Evolutionary conservation across 768 basidiomycete species (phyloP).

Genomic region (Mycena sanguinolenta): DNA sequence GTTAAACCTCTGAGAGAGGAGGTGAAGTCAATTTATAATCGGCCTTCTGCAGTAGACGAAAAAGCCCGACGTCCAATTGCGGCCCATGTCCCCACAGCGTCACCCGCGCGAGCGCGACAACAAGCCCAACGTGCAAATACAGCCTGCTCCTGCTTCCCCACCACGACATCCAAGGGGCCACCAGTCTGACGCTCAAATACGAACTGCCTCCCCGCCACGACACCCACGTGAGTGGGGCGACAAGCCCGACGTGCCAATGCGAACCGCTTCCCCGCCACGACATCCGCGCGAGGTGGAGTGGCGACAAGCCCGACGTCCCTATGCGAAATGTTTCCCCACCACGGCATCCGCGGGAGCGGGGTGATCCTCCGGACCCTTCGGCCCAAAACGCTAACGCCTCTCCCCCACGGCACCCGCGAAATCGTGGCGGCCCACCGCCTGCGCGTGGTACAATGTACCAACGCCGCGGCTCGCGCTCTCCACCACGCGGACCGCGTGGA

Average conservation of each 20-base stretch:
- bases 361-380: neutral
- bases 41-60: neutral
- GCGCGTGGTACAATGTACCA: conserved; percentile 34
- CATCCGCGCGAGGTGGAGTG: conserved; percentile 40
- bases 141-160: neutral
- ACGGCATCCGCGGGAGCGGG: conserved; percentile 30
- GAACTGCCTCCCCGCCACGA: neutral
- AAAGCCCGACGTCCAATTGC: conserved; percentile 11
- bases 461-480: conserved; percentile 48
- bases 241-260: neutral
- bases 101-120: conserved; percentile 30
- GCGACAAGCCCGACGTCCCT: conserved; percentile 9
- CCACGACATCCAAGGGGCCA: conserved; percentile 31
- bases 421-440: conserved; percentile 35
- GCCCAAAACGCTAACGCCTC: neutral
- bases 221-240: neutral
- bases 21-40: neutral
- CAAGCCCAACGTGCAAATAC: neutral
- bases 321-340: neutral
- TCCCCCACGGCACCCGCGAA: conserved; percentile 36
- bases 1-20: neutral
- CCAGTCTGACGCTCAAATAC: neutral
- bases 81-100: conserved; percentile 21
- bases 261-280: conserved; percentile 23
- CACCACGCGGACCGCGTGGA: conserved; percentile 55